These are phyloP conservation scores for Biscutella laevigata DNA, from an alignment of 441 rosid genomes.

Conservation along the genomic window DNA sequence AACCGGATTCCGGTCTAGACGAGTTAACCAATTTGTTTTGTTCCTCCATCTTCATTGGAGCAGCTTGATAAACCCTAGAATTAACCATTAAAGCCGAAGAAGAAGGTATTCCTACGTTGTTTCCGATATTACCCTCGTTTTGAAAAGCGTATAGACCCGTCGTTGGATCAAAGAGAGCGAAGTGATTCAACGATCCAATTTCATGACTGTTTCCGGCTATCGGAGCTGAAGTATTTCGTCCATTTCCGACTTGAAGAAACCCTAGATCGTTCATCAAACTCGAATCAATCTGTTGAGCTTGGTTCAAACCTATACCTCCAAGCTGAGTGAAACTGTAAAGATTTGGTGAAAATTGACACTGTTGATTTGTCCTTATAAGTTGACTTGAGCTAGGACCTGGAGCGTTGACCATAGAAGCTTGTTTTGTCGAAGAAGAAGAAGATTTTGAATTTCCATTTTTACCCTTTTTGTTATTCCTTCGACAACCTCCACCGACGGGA, in stretches of 20 bases:
- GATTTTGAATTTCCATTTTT: slow-evolving; percentile 21
- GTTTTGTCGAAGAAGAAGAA: slow-evolving; percentile 19
- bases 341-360: slow-evolving; percentile 20
- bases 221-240: not conserved
- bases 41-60: slow-evolving; percentile 30
- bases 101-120: slow-evolving; percentile 14
- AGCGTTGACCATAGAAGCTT: slow-evolving; percentile 18
- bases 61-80: slow-evolving; percentile 17
- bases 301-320: slow-evolving; percentile 25
- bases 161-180: slow-evolving; percentile 19
- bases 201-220: slow-evolving; percentile 14
- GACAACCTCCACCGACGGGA: slow-evolving; percentile 25
- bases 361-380: slow-evolving; percentile 21
- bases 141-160: slow-evolving; percentile 16
- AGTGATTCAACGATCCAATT: slow-evolving; percentile 11
- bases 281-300: slow-evolving; percentile 20
- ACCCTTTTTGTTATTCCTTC: slow-evolving; percentile 20
- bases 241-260: slow-evolving; percentile 22
- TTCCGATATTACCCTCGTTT: slow-evolving; percentile 23
- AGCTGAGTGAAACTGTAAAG: slow-evolving; percentile 26
- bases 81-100: slow-evolving; percentile 19
- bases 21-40: slow-evolving; percentile 11
- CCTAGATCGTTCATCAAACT: slow-evolving; percentile 24
- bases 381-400: slow-evolving; percentile 23
- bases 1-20: slow-evolving; percentile 15